Evolutionary conservation across 2,329 filamentous ascomycete species (phyloP), one percentile per base, ranked within the genome.

Genomic region (Clonostachys byssicola): DNA sequence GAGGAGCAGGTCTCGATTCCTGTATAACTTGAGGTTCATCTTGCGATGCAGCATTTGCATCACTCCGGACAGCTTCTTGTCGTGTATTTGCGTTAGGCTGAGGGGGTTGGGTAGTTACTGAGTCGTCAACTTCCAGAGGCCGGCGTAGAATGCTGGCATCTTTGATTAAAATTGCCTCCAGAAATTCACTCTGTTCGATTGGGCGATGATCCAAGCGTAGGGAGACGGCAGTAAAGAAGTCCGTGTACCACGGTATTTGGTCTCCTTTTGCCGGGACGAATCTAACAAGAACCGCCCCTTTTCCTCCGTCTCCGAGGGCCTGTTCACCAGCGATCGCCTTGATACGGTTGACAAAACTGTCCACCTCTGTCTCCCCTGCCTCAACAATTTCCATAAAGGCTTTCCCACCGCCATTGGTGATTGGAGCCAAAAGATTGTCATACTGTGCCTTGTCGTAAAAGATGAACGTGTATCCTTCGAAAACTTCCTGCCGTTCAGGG

Each of bases 121-220:
- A 60, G 38, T 68, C 67, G 10, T 80, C 67, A 10, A 80, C 67
- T 53, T 86, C 76, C 4, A 95, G 75, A 6, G 84, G 78, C 36
- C 83, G 80, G 49, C 88, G 83, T 17, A 97, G 72, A 40, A 80
- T 77, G 49, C 78, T 81, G 7, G 89, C 81, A 66, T 97, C 86
- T 44, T 86, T 87, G n/a, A 75, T 83, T 30, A 97, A 69, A 42
- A 99, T 94, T 2, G 88, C 88, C 63, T 96, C 90, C 3, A 99
- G 75, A 52, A 99, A 95, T 56, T 96, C 92, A 49, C 87, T 91
- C 60, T 96, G 91, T 55, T 92, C 84, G 46, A 96, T 85, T 3
- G 91, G 84, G 5, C 90, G 82, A 61, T 95, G 91, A 51, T 91
- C 86, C 12, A 95, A 77, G 42, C 81, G 74, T 17, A 85, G 63